A percentile compares a stretch with the other conserved stretches of the same genome.
These are phyloP conservation scores for Alternaria viburni DNA, from an alignment of 2,329 filamentous ascomycete species.

Conservation along the genomic window DNA sequence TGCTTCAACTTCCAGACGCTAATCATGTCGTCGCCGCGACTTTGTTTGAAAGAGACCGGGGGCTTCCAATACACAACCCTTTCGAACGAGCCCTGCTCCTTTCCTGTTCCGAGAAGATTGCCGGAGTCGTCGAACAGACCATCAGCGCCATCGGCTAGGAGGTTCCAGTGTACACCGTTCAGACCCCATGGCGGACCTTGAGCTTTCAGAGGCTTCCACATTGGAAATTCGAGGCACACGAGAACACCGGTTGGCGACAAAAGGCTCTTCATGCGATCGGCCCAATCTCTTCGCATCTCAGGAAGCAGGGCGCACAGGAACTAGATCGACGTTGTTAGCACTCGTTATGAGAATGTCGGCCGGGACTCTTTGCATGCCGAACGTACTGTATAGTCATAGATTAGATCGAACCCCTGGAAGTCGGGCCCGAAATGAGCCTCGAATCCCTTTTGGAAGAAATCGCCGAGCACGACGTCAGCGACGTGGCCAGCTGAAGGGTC, in stretches of 20 bases:
- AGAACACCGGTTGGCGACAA: slow-evolving; percentile 59
- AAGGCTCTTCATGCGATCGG: slow-evolving; percentile 60
- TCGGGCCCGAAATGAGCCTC: slow-evolving; percentile 45
- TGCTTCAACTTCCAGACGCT: slow-evolving; percentile 23
- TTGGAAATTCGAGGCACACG: slow-evolving; percentile 75
- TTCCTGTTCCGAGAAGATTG: neutral
- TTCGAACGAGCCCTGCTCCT: slow-evolving; percentile 14
- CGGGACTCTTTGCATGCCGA: neutral
- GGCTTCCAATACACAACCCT: slow-evolving; percentile 20
- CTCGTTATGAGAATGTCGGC: neutral
- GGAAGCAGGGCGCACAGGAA: slow-evolving; percentile 66
- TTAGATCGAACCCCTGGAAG: slow-evolving; percentile 58
- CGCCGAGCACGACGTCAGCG: slow-evolving; percentile 63
- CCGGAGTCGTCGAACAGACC: slow-evolving; percentile 18
- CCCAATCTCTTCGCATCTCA: slow-evolving; percentile 60
- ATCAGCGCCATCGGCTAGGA: slow-evolving; percentile 16
- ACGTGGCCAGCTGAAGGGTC: neutral
- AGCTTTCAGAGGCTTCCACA: slow-evolving; percentile 67
- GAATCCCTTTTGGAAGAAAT: slow-evolving; percentile 69
- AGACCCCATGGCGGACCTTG: slow-evolving; percentile 77
- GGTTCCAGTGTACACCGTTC: slow-evolving; percentile 47
- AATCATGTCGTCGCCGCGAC: slow-evolving; percentile 22
- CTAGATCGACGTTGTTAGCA: slow-evolving; percentile 36
- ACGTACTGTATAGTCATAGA: slow-evolving; percentile 65
- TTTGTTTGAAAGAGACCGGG: slow-evolving; percentile 22